phyloP scores from a whole-genome alignment of 352 stramenopile species.

The Phytophthora syringae region DNA sequence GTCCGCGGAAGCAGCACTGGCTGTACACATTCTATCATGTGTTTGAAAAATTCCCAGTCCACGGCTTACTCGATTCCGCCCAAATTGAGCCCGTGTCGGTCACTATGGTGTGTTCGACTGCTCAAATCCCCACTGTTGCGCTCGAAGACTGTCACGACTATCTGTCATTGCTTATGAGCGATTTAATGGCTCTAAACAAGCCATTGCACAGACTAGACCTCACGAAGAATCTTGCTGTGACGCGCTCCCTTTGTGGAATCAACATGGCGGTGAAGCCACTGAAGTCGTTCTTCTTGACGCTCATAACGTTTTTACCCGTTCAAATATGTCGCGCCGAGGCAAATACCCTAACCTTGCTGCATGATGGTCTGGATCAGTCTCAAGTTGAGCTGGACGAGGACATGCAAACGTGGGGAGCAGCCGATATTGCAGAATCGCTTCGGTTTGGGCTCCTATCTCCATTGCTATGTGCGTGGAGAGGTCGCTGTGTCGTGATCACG shows the following conservation, averaged over 20 bases:
- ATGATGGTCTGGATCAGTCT: conserved; percentile 48
- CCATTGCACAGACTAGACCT: conserved; percentile 41
- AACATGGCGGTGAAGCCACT: conserved; percentile 22
- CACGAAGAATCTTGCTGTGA: conserved; percentile 18
- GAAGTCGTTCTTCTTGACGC: conserved; percentile 37
- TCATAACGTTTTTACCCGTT: conserved; percentile 75
- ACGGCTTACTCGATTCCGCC: conserved; percentile 23
- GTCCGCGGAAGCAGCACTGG: conserved; percentile 32
- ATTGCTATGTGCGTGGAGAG: conserved; percentile 46
- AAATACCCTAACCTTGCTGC: conserved; percentile 64
- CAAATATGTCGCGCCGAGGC: conserved; percentile 74
- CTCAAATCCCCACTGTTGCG: background rate
- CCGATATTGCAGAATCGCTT: conserved; percentile 57
- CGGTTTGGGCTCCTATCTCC: conserved; percentile 56
- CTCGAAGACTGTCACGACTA: conserved; percentile 33
- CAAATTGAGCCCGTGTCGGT: conserved; percentile 8
- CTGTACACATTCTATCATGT: conserved; percentile 51
- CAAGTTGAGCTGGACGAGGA: conserved; percentile 28
- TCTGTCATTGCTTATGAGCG: conserved; percentile 47
- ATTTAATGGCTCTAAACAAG: conserved; percentile 48
- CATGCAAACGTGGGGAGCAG: conserved; percentile 24
- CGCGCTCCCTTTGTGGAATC: conserved; percentile 1
- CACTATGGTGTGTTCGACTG: conserved; percentile 9
- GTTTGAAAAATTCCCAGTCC: conserved; percentile 66
- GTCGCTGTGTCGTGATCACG: conserved; percentile 55